Conservation (phyloP, 805 yeast species). For the Candida easanensis region DNA sequence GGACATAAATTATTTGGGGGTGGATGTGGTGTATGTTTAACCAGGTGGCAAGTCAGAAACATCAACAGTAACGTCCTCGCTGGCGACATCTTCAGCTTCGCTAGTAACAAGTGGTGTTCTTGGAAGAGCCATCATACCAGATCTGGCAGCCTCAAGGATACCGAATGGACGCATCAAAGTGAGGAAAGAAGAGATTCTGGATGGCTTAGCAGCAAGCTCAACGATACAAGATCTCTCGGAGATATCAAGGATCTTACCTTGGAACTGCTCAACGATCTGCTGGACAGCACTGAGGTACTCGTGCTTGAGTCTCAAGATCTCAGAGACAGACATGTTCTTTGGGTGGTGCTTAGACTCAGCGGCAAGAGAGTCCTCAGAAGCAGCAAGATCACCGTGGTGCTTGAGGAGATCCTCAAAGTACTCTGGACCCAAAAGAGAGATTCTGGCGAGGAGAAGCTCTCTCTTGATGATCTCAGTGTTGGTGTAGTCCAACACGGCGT, state of each 20-base stretch:
- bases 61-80: constrained; percentile 67
- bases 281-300: constrained; percentile 83
- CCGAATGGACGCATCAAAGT: constrained; percentile 94
- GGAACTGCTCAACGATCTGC: constrained; percentile 78
- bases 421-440: constrained; percentile 95
- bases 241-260: constrained; percentile 90
- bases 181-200: constrained; percentile 81
- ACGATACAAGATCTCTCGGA: constrained; percentile 92
- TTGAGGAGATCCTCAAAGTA: constrained; percentile 92
- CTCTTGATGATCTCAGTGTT: constrained; percentile 86
- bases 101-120: constrained; percentile 78
- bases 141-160: constrained; percentile 90
- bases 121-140: constrained; percentile 98
- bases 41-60: constrained; percentile 94
- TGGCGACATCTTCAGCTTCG: too few species aligned
- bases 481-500: constrained; percentile 94
- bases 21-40: too few species aligned
- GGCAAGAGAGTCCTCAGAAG: constrained; percentile 28
- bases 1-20: too few species aligned
- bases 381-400: constrained; percentile 54
- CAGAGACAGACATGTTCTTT: constrained; percentile 82
- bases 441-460: constrained; percentile 87
- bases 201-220: constrained; percentile 92
- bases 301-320: constrained; percentile 92
- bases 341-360: constrained; percentile 66